These are phyloP conservation scores for Colletotrichum liriopes DNA, from an alignment of 2,329 filamentous ascomycete species.

Conservation along the genomic window DNA sequence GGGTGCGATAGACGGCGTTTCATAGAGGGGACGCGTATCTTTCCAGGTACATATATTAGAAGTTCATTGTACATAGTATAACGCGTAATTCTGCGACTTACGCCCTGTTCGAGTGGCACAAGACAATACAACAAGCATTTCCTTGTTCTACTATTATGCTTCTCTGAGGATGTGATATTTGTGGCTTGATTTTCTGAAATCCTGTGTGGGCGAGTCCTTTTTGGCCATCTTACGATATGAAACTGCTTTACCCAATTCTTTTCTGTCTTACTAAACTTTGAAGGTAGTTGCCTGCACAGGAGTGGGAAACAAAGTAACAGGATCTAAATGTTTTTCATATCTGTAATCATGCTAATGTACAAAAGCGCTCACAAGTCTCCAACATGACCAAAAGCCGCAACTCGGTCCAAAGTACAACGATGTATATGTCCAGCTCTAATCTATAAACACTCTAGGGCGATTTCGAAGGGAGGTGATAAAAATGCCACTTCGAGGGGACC, in stretches of 20 bases:
- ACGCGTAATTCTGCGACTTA: constrained; percentile 38
- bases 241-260: neutral
- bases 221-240: neutral
- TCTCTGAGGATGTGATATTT: neutral
- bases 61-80: constrained; percentile 39
- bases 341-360: neutral
- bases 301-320: neutral
- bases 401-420: neutral
- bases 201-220: too few relatives aligned
- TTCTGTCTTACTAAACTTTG: too few relatives aligned
- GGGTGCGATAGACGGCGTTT: neutral
- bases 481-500: neutral
- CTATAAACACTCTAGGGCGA: neutral
- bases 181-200: neutral
- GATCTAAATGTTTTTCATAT: neutral
- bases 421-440: neutral
- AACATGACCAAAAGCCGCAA: neutral
- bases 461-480: neutral
- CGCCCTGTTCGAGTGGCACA: constrained; percentile 33
- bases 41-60: constrained; percentile 39
- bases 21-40: constrained; percentile 21
- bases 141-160: constrained; percentile 11
- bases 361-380: neutral
- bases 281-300: too few relatives aligned
- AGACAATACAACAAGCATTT: constrained; percentile 23